A percentile compares a stretch with the other conserved stretches of the same genome.
Conservation (phyloP, 169 alveolate genomes). For the Cryptosporidium parvum region DNA sequence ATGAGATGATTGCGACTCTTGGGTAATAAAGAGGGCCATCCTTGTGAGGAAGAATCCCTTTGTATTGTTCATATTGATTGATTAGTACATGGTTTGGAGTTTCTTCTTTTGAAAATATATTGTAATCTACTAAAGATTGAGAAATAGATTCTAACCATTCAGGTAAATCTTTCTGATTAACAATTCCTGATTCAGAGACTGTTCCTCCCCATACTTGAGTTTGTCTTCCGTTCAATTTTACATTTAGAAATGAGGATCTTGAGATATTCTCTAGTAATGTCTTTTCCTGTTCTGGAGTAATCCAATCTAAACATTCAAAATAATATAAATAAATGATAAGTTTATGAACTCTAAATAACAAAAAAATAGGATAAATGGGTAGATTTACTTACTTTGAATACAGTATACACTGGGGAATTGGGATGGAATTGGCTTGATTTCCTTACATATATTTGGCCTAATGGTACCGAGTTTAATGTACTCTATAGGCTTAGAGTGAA, state of each 20-base stretch:
- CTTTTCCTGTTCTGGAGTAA: constrained; percentile 43
- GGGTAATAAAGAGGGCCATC: constrained; percentile 83
- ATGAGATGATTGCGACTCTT: constrained; percentile 76
- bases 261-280: constrained; percentile 17
- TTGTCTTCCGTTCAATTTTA: constrained; percentile 41
- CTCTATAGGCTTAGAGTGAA: not conserved
- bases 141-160: constrained; percentile 40
- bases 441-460: not conserved
- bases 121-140: constrained; percentile 26
- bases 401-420: constrained; percentile 26
- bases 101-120: constrained; percentile 16
- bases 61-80: constrained; percentile 78
- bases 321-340: not conserved
- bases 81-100: constrained; percentile 78
- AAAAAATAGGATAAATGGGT: not conserved
- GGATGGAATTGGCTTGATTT: not conserved
- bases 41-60: constrained; percentile 82
- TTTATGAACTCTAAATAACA: not conserved
- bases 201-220: constrained; percentile 73
- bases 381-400: constrained; percentile 22
- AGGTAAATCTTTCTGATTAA: constrained; percentile 38
- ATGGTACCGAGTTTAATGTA: not conserved
- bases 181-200: constrained; percentile 41
- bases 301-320: constrained; percentile 45
- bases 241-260: constrained; percentile 13